Evolutionary conservation across 345 rosid genomes (phyloP).

Genomic region (Sisymbrium irio): DNA sequence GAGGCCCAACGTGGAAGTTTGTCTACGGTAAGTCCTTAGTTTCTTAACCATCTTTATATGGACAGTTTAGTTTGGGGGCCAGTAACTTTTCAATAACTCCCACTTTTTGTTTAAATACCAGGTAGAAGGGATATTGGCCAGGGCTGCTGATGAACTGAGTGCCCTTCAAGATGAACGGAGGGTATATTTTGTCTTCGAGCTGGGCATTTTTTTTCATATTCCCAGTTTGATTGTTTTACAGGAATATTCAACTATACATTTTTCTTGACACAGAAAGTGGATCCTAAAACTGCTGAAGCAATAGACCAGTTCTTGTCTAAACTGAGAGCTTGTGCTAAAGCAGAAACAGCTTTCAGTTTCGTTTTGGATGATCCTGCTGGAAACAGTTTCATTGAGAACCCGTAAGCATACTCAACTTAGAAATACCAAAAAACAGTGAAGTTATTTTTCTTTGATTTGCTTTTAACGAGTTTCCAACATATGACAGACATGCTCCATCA

Average conservation of each 20-base stretch:
- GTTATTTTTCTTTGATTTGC: not conserved
- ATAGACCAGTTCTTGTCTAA: slow-evolving; percentile 72
- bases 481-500: slow-evolving; percentile 72
- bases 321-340: slow-evolving; percentile 73
- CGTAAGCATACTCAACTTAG: slow-evolving; percentile 47
- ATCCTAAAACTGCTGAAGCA: slow-evolving; percentile 83
- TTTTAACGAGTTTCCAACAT: not conserved
- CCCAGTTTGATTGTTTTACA: not conserved
- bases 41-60: not conserved
- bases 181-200: slow-evolving; percentile 35
- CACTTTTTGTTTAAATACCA: not conserved
- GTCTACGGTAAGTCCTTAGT: slow-evolving; percentile 58
- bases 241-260: slow-evolving; percentile 2
- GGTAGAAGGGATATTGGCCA: slow-evolving; percentile 80
- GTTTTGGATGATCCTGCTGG: slow-evolving; percentile 92
- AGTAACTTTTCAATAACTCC: not conserved
- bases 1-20: slow-evolving; percentile 94
- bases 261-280: slow-evolving; percentile 59
- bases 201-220: not conserved
- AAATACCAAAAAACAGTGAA: not conserved
- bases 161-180: slow-evolving; percentile 92
- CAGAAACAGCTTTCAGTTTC: slow-evolving; percentile 59
- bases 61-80: not conserved
- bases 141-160: slow-evolving; percentile 77
- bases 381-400: slow-evolving; percentile 93